Conservation (phyloP, 768 basidiomycete genomes). For the Coprinellus aureogranulatus region DNA sequence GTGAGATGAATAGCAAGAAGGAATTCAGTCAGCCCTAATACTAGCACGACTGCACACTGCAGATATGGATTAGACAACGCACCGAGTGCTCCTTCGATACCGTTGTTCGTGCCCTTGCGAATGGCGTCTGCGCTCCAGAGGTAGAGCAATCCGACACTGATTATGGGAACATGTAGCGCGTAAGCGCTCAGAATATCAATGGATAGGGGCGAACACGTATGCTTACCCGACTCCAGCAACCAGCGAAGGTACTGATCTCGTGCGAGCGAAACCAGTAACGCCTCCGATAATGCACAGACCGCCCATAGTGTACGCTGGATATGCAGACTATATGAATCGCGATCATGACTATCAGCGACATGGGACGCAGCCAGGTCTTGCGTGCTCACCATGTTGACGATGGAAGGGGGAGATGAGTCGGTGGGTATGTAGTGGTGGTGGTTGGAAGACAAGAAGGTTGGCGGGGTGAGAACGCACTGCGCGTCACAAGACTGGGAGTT, state of each 20-base stretch:
- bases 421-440: neutral
- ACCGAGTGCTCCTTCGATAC: conserved; percentile 81
- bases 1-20: too few species aligned
- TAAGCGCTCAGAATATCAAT: neutral
- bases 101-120: conserved; percentile 66
- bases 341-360: neutral
- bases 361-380: neutral
- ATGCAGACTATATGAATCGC: conserved; percentile 59
- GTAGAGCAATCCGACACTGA: conserved; percentile 74
- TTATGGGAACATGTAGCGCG: neutral
- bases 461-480: neutral
- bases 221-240: conserved; percentile 78
- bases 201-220: neutral
- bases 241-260: conserved; percentile 77
- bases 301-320: conserved; percentile 78
- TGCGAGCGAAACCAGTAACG: conserved; percentile 65
- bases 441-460: neutral
- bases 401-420: neutral
- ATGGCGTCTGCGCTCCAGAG: conserved; percentile 78
- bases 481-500: neutral
- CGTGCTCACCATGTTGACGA: neutral
- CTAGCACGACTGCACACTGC: too few species aligned
- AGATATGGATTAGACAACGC: conserved; percentile 17
- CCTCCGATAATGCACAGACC: conserved; percentile 76
- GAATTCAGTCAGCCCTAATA: too few species aligned